These are phyloP conservation scores for Fusarium udum DNA, from an alignment of 2,329 filamentous ascomycete genomes.

Conservation along the genomic window DNA sequence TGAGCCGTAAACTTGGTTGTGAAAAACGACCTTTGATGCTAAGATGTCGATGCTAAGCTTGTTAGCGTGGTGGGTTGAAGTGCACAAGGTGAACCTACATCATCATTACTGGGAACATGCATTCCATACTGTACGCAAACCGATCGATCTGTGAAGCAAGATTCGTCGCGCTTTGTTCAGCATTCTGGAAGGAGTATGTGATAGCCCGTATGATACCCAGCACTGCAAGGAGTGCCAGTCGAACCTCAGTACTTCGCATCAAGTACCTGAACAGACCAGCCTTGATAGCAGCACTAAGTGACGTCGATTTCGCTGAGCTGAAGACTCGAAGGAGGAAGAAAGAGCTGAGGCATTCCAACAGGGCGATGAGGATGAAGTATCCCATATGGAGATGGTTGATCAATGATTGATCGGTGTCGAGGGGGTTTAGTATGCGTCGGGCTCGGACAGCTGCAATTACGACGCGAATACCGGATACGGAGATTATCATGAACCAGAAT, in stretches of 20 bases:
- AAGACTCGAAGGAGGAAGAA: slow-evolving; percentile 53
- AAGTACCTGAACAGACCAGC: slow-evolving; percentile 52
- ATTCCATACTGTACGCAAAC: slow-evolving; percentile 54
- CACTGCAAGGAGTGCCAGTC: slow-evolving; percentile 51
- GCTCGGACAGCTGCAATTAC: slow-evolving; percentile 48
- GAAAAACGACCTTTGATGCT: slow-evolving; percentile 47
- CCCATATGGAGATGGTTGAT: slow-evolving; percentile 54
- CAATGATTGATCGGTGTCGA: slow-evolving; percentile 39
- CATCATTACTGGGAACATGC: slow-evolving; percentile 54
- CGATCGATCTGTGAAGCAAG: slow-evolving; percentile 52
- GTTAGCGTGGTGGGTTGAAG: neutral
- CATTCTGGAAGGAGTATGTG: slow-evolving; percentile 53
- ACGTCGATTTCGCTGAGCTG: slow-evolving; percentile 44
- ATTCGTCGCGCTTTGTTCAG: slow-evolving; percentile 50
- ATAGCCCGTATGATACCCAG: slow-evolving; percentile 52
- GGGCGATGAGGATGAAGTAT: slow-evolving; percentile 54
- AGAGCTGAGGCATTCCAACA: slow-evolving; percentile 52
- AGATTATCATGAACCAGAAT: slow-evolving; percentile 65
- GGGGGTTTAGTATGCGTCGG: slow-evolving; percentile 42
- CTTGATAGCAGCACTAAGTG: slow-evolving; percentile 43
- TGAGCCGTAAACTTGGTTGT: slow-evolving; percentile 39
- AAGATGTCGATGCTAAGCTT: slow-evolving; percentile 46
- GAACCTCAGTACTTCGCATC: slow-evolving; percentile 52
- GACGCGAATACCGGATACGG: slow-evolving; percentile 60
- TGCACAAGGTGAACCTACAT: slow-evolving; percentile 42